A percentile compares a stretch with the other conserved stretches of the same genome.
These are phyloP conservation scores for Barnettozyma hawaiiensis DNA, from an alignment of 1,139 yeast genomes.

Conservation along the genomic window DNA sequence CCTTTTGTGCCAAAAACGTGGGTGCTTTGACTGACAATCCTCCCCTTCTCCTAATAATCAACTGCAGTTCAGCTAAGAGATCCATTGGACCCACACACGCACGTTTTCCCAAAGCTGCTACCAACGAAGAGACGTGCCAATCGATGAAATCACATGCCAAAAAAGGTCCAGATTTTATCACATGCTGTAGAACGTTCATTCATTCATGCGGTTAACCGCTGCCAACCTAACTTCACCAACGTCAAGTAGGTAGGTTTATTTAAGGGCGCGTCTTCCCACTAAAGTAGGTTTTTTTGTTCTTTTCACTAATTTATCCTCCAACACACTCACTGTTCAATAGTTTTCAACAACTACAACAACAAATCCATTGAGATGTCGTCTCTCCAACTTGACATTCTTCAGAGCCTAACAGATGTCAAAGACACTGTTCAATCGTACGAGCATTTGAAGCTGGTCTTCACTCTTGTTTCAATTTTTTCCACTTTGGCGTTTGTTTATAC, in stretches of 20 bases:
- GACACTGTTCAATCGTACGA: conserved; percentile 9
- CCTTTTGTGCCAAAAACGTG: conserved; percentile 2
- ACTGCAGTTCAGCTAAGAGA: no score
- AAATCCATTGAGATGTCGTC: conserved; percentile 10
- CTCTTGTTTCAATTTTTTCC: conserved; percentile 9
- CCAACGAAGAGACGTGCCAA: no score
- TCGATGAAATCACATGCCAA: background rate
- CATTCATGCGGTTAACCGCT: no score
- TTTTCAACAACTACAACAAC: conserved; percentile 6
- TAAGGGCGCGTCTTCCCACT: background rate
- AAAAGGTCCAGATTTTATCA: background rate
- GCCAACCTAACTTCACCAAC: background rate
- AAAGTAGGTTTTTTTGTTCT: background rate
- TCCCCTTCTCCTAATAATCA: no score
- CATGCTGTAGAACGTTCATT: conserved; percentile 1
- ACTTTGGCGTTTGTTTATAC: conserved; percentile 10
- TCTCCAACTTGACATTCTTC: conserved; percentile 8
- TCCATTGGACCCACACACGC: no score
- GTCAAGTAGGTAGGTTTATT: no score
- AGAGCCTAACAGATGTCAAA: conserved; percentile 7
- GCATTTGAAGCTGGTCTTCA: conserved; percentile 9
- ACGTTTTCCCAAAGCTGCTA: background rate
- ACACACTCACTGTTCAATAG: background rate
- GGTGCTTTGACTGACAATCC: no score
- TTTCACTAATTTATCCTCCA: no score